phyloP scores from a whole-genome alignment of 495 filamentous ascomycete species.

The Penicillium lagena region DNA sequence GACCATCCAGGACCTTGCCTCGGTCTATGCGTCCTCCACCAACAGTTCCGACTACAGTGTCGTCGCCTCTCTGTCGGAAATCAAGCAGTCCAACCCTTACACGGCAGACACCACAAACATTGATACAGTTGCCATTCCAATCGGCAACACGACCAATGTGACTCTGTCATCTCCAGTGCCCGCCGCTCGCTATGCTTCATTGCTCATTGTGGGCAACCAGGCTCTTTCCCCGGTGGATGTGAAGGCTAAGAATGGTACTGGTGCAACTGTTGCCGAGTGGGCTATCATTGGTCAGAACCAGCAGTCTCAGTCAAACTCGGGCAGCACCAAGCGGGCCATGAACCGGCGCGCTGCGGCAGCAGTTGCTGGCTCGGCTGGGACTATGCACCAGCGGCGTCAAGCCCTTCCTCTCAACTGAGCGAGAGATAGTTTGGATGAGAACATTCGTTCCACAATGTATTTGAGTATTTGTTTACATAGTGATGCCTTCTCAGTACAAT shows the following conservation, averaged over 20 bases:
- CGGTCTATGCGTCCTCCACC: constrained; percentile 1
- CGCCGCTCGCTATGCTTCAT: constrained; percentile 35
- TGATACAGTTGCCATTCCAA: constrained; percentile 29
- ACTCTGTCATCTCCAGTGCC: constrained; percentile 27
- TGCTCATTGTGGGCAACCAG: constrained; percentile 43
- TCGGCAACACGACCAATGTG: constrained; percentile 43
- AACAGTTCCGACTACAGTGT: constrained; percentile 7
- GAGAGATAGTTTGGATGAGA: background rate
- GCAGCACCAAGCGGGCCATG: constrained; percentile 7
- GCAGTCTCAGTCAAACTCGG: constrained; percentile 1
- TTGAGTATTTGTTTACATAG: background rate
- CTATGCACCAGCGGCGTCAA: constrained; percentile 7
- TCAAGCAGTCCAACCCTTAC: constrained; percentile 33
- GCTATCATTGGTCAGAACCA: constrained; percentile 40
- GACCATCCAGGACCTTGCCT: constrained; percentile 14
- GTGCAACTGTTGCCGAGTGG: constrained; percentile 71
- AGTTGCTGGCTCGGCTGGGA: constrained; percentile 1
- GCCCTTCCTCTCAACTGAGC: background rate
- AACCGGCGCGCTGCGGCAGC: constrained; percentile 5
- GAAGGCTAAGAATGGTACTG: constrained; percentile 38
- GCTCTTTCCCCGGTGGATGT: constrained; percentile 35
- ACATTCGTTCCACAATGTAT: background rate
- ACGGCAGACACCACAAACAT: constrained; percentile 16
- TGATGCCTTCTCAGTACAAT: no score
- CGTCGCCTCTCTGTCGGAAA: constrained; percentile 14